A percentile compares a stretch with the other conserved stretches of the same genome.
Evolutionary conservation across 495 filamentous ascomycete genomes (phyloP).

Genomic region (Penicillium silybi): DNA sequence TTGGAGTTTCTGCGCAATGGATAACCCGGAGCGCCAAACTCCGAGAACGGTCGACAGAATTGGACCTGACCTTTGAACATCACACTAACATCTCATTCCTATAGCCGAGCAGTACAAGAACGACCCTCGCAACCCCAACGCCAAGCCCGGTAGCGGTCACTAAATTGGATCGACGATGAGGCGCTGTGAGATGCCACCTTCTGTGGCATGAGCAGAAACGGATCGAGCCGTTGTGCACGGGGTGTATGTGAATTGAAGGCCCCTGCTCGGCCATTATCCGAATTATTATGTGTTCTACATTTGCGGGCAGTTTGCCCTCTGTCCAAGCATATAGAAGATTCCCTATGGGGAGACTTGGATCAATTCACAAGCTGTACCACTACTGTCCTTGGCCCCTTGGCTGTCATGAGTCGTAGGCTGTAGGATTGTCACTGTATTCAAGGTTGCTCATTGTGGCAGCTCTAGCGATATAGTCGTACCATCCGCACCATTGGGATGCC

Average conservation of each 20-base stretch:
- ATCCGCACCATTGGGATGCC: background rate
- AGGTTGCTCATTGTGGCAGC: too few species aligned
- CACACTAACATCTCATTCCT: constrained; percentile 20
- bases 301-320: constrained; percentile 35
- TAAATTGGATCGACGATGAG: constrained; percentile 27
- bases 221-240: constrained; percentile 12
- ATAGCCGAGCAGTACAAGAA: constrained; percentile 90
- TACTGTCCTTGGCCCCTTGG: constrained; percentile 9
- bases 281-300: constrained; percentile 23
- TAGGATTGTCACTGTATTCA: background rate
- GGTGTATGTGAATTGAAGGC: constrained; percentile 5
- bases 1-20: background rate
- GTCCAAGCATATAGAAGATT: constrained; percentile 46
- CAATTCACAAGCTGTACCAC: constrained; percentile 46
- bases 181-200: constrained; percentile 15
- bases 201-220: constrained; percentile 12
- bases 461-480: background rate
- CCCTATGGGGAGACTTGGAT: constrained; percentile 36
- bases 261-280: constrained; percentile 14
- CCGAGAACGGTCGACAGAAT: constrained; percentile 5
- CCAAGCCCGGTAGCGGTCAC: constrained; percentile 49
- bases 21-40: background rate
- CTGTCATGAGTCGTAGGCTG: background rate
- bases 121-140: constrained; percentile 85
- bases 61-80: background rate